These are phyloP conservation scores for Gossypium turneri DNA, from an alignment of 345 rosid species.

Conservation along the genomic window DNA sequence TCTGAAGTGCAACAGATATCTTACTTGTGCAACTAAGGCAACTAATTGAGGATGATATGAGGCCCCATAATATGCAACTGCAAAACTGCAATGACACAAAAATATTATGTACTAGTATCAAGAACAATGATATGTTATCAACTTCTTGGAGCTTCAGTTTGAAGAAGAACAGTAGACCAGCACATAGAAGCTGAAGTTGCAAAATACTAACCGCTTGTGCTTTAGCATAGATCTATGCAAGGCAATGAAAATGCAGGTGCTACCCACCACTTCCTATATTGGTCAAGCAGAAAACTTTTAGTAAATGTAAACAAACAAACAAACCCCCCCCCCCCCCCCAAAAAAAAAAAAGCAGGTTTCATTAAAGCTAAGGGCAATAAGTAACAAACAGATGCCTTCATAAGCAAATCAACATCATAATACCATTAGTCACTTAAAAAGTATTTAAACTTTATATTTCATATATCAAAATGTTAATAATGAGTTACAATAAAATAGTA, in stretches of 20 bases:
- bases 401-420: background rate
- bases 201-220: constrained; percentile 64
- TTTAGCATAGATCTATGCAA: constrained; percentile 79
- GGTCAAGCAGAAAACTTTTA: constrained; percentile 20
- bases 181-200: background rate
- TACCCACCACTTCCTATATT: constrained; percentile 85
- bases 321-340: too few species aligned
- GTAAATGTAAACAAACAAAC: background rate
- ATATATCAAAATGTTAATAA: too few species aligned
- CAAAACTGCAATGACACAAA: constrained; percentile 49
- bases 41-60: constrained; percentile 70
- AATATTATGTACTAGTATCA: background rate
- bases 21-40: constrained; percentile 90
- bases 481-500: too few species aligned
- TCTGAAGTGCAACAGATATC: constrained; percentile 11
- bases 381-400: background rate
- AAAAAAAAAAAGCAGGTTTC: background rate
- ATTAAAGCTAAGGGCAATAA: background rate
- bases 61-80: constrained; percentile 74
- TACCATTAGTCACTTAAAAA: background rate
- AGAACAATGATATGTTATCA: background rate
- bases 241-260: constrained; percentile 73
- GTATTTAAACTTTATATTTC: too few species aligned
- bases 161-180: constrained; percentile 2
- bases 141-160: background rate